Conservation (phyloP, 2,329 filamentous ascomycete genomes). For the Taxawa tesnikishii region DNA sequence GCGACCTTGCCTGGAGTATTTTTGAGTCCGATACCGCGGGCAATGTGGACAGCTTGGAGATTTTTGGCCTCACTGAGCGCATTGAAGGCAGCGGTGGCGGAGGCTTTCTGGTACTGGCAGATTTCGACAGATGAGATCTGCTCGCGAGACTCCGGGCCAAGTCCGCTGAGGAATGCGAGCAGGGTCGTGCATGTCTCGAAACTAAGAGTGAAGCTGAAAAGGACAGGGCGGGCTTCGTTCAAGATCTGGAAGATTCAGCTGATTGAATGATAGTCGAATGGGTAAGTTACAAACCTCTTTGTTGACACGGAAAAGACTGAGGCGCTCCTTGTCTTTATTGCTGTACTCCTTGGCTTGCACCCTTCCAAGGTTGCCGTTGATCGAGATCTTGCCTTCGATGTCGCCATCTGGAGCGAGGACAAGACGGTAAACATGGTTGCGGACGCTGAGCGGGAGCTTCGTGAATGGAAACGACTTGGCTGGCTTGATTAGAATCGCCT, state of each 20-base stretch:
- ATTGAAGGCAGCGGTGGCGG: slow-evolving; percentile 18
- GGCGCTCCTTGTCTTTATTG: slow-evolving; percentile 17
- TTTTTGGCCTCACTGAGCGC: slow-evolving; percentile 18
- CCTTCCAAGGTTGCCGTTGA: slow-evolving; percentile 17
- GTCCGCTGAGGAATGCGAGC: slow-evolving; percentile 19
- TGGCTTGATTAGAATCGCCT: slow-evolving; percentile 22
- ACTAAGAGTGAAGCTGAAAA: slow-evolving; percentile 19
- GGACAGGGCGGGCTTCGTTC: slow-evolving; percentile 15
- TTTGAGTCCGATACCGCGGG: slow-evolving; percentile 14
- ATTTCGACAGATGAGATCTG: slow-evolving; percentile 15
- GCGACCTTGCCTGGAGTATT: slow-evolving; percentile 20
- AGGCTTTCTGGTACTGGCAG: slow-evolving; percentile 16
- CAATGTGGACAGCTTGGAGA: slow-evolving; percentile 17
- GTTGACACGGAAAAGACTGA: slow-evolving; percentile 19
- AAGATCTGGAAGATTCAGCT: slow-evolving; percentile 12
- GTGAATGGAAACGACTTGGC: slow-evolving; percentile 21
- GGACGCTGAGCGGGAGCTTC: slow-evolving; percentile 15
- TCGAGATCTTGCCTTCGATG: slow-evolving; percentile 13
- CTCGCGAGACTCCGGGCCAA: slow-evolving; percentile 10
- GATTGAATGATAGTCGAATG: neutral
- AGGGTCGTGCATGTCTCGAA: slow-evolving; percentile 20
- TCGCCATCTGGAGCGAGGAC: slow-evolving; percentile 17
- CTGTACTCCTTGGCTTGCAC: slow-evolving; percentile 16
- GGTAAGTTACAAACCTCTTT: slow-evolving; percentile 15
- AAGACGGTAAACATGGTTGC: slow-evolving; percentile 16